A percentile compares a stretch with the other conserved stretches of the same genome.
Evolutionary conservation across 352 stramenopile genomes (phyloP).

Genomic region (Phytophthora pluvialis): DNA sequence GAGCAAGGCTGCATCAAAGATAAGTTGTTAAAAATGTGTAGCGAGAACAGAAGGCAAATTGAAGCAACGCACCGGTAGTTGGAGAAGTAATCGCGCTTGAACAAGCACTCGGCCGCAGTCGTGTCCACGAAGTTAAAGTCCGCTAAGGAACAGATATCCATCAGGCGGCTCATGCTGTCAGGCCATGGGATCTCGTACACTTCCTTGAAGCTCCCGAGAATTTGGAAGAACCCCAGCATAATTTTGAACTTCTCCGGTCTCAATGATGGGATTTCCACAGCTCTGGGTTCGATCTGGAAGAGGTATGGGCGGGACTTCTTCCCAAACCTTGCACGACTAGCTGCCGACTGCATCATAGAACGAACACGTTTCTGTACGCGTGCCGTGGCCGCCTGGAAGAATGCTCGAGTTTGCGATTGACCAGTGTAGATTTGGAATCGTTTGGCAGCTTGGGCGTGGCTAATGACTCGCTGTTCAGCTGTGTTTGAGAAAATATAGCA

Average conservation of each 20-base stretch:
- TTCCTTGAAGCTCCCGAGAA: constrained; percentile 77
- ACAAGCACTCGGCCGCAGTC: constrained; percentile 70
- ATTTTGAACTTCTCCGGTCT: constrained; percentile 84
- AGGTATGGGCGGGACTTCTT: constrained; percentile 12
- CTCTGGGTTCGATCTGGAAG: constrained; percentile 50
- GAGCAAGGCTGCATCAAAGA: constrained; percentile 37
- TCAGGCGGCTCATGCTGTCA: constrained; percentile 55
- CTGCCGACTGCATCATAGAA: constrained; percentile 22
- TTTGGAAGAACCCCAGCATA: constrained; percentile 77
- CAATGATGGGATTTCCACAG: constrained; percentile 35
- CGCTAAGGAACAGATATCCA: constrained; percentile 72
- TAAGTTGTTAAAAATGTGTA: constrained; percentile 2
- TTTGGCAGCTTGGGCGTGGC: constrained; percentile 55
- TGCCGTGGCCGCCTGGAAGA: constrained; percentile 36
- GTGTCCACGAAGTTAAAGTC: constrained; percentile 78
- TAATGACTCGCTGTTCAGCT: constrained; percentile 56
- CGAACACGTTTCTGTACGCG: constrained; percentile 8
- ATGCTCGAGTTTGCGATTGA: constrained; percentile 12
- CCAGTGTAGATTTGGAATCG: constrained; percentile 59
- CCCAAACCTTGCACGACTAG: constrained; percentile 3
- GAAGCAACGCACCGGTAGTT: constrained; percentile 50
- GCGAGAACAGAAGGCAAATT: background rate
- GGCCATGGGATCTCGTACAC: constrained; percentile 80
- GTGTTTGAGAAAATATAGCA: constrained; percentile 57
- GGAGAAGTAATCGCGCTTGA: constrained; percentile 66